Base-by-base conservation (phyloP, 345 rosid genomes). In the Salix arbutifolia region DNA sequence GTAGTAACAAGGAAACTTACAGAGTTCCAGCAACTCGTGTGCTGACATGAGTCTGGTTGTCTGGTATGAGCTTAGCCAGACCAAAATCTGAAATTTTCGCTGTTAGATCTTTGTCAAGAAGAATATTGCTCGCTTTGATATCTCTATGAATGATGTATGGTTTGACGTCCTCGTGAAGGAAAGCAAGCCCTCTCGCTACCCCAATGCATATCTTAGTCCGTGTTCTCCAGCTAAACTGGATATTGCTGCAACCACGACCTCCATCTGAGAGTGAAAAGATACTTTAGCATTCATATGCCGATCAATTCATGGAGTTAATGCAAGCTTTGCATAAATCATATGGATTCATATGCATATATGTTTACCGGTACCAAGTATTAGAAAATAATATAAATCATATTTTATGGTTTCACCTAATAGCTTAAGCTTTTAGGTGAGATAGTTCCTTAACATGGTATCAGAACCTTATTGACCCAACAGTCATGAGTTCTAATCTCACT, bases 21-120 rank as follows among this genome's bases (percentile, higher is more conserved):
- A 65, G 35, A 16, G 68, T 65, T 65, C 99, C 99, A 10, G 99
- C 98, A n/a, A 96, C 99, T 35, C 98, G 93, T 46, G 99, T 96
- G 81, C 98, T 96, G 78, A 96, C 94, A 78, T 96, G 99, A 69
- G 98, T 91, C 90, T 85, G 73, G 80, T 91, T 83, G 40, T 89
- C 74, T 10, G 99, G 99, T 73, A 96, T 89, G 78, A 96, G 97
- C 84, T 85, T 96, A 4, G 99, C 99, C 16, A 96, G 91, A 70
- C 99, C 99, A 82, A 96, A 96, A 81, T 96, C 99, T 53, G 99
- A 85, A 76, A 96, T 96, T 88, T 90, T 96, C 28, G 99, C 93
- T 19, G 86, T 86, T 13, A 93, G 82, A 70, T 91, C 88, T 74
- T 71, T 88, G 81, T 91, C 99, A 8, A 96, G 97, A 35, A 96